Base-by-base conservation (phyloP, 2,329 filamentous ascomycete species). In the Fusarium verrucosum region DNA sequence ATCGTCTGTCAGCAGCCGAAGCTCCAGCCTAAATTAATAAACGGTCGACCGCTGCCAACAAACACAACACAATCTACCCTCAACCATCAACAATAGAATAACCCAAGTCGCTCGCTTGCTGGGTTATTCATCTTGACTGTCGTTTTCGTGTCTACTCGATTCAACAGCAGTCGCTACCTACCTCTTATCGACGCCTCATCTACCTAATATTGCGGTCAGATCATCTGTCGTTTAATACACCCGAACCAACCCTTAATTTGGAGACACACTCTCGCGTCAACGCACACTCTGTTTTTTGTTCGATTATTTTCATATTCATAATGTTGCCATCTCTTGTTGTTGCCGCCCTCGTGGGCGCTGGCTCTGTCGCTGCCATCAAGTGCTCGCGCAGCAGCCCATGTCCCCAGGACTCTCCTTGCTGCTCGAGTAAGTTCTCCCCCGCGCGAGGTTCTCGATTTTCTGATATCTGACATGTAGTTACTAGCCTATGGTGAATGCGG, bases 401-500 rank as follows among this genome's bases (percentile, higher is more conserved):
- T 75, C 92, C 92, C 10, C 76, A 89, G 72, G 83, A 86, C 40
- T 79, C 85, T n/a, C 91, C 90, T 26, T 93, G 91, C 81, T 94
- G 91, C 77, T 92, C 90, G 57, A 89, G 91, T 94, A 82, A 87
- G 32, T 20, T 41, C 3, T 20, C 38, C 3, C 10, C 35, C 49
- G n/a, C 47, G 19, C 35, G 10, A 30, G 14, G n/a, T 45, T 42
- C 9, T 33, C 23, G 38, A 55, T 50, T 50, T n/a, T 25, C 19
- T 43, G 13, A 38, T 49, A n/a, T 56, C 66, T 72, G 50, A 73
- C 57, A 33, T 35, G 30, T 37, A n/a, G n/a, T n/a, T n/a, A 70
- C 5, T 36, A 96, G 92, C 95, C 79, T 98, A 97, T 78, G 92
- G 92, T 71, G 84, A 94, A 78, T 98, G 95, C 74, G 95, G 94